A percentile compares a stretch with the other conserved stretches of the same genome.
Conservation (phyloP, 805 yeast species). For the Metschnikowia amazonensis region DNA sequence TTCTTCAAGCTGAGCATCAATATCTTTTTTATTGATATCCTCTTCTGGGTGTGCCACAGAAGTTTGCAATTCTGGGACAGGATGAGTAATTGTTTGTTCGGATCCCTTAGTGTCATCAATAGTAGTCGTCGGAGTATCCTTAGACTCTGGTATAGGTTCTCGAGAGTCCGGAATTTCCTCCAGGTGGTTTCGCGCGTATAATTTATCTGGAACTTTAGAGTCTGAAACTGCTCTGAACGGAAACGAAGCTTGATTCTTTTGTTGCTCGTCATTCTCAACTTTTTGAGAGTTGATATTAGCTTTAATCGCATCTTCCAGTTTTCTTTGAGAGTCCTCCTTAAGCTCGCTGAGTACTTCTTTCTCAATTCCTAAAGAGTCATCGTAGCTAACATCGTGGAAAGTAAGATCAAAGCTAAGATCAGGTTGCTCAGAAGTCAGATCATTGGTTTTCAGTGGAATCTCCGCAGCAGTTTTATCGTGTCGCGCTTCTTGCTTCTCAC, state of each 20-base stretch:
- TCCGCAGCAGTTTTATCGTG: background rate
- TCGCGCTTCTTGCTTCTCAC: slow-evolving; percentile 16
- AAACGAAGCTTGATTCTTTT: background rate
- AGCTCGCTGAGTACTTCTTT: slow-evolving; percentile 26
- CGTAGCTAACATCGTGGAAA: slow-evolving; percentile 38
- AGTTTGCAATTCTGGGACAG: background rate
- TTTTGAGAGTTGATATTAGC: background rate
- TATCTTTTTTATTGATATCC: background rate
- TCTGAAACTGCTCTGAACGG: slow-evolving; percentile 2
- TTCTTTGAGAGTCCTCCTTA: background rate
- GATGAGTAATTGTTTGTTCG: background rate
- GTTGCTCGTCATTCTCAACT: background rate
- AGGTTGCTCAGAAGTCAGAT: slow-evolving; percentile 1
- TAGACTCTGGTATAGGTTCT: background rate
- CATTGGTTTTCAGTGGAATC: background rate
- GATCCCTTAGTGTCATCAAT: background rate
- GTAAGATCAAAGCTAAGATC: slow-evolving; percentile 41
- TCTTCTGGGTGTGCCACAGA: background rate
- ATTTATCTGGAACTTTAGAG: background rate
- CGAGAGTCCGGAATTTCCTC: background rate
- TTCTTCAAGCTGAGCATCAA: background rate
- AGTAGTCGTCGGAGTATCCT: background rate
- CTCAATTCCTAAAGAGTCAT: slow-evolving; percentile 37
- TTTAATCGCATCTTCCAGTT: background rate
- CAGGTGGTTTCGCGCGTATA: background rate